Evolutionary conservation across 257 asterid species (phyloP), one percentile per base, ranked within the genome.

Genomic region (Nicotiana tabacum): DNA sequence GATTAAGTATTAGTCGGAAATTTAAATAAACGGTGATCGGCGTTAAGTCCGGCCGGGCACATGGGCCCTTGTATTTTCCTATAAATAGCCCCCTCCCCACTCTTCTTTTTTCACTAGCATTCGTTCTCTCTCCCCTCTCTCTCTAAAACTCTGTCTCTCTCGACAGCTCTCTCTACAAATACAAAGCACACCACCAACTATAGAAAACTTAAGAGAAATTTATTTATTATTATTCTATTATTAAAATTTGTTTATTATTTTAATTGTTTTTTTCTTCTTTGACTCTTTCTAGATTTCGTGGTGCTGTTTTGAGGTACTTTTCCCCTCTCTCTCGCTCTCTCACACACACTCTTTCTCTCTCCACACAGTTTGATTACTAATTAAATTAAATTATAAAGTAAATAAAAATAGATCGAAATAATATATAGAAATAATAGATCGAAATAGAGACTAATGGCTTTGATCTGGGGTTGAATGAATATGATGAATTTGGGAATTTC

Each of bases 291-390:
- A 74, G 62, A 74, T 74, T 74, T 74, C 80, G 62, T 74, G 80
- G 80, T 74, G 80, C 80, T 74, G 62, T 74, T 74, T 48, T 33
- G 62, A 74, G 80, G 80, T 74, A 74, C 80, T 74, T 27, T 74
- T 27, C 62, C 43, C 39, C 8, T 24, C 24, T 48, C 80, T 74
- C 62, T 48, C 61, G 15, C 58, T 53, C 58, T 53, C 58, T 53
- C 51, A 8, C 51, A 43, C 51, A 8, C 51, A 43, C 51, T 27
- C 9, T 24, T 12, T 65, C n/a, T 48, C 80, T 74, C 80, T 74
- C 80, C 80, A 48, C 62, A 74, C 39, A 74, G 51, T 48, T 74
- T 74, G 39, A 46, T 74, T 24, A 48, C 15, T 48, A 24, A 65
- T 9, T 65, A 74, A 74, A 13, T 72, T 13, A 48, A 74, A 13